These are phyloP conservation scores for Nothophaeocryptopus gaeumannii DNA, from an alignment of 2,329 filamentous ascomycete species.

Conservation along the genomic window DNA sequence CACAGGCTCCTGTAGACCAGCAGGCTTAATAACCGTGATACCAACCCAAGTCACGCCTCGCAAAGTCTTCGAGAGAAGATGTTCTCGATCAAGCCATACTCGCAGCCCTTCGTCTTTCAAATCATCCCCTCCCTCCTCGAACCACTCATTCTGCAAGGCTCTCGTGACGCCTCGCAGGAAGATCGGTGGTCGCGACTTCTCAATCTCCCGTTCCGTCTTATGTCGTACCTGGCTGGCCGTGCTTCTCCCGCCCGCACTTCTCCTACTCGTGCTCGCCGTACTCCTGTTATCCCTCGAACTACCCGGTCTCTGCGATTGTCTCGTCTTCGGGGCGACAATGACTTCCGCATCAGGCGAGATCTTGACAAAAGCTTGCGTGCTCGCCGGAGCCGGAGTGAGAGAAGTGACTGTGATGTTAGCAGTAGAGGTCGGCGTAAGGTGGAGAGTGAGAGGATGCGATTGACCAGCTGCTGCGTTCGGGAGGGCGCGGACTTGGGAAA, in stretches of 20 bases:
- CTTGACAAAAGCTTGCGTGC: constrained; percentile 77
- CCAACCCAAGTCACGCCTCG: constrained; percentile 73
- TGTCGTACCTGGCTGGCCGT: constrained; percentile 66
- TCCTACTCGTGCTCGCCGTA: constrained; percentile 73
- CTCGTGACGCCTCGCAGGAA: constrained; percentile 80
- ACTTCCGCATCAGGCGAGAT: constrained; percentile 93
- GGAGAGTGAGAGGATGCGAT: constrained; percentile 80
- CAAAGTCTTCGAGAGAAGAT: constrained; percentile 68
- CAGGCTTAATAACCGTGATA: constrained; percentile 83
- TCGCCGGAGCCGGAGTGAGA: constrained; percentile 69
- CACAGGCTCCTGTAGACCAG: constrained; percentile 67
- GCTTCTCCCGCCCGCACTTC: constrained; percentile 68
- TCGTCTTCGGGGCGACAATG: constrained; percentile 90
- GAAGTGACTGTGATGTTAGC: constrained; percentile 86
- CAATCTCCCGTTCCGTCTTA: constrained; percentile 60
- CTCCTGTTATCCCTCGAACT: constrained; percentile 72
- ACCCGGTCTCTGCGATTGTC: constrained; percentile 58
- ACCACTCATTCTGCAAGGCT: constrained; percentile 68
- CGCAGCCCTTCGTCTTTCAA: constrained; percentile 60
- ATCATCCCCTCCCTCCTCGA: constrained; percentile 56
- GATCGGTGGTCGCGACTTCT: constrained; percentile 60
- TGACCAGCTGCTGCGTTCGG: constrained; percentile 68
- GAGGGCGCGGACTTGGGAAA: constrained; percentile 87
- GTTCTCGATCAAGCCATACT: constrained; percentile 81
- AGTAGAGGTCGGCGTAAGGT: constrained; percentile 91